Percentiles rank a stretch among this genome's conserved stretches.
phyloP scores from a whole-genome alignment of 2,329 filamentous ascomycete species.

The Cladosporium sphaerospermum region DNA sequence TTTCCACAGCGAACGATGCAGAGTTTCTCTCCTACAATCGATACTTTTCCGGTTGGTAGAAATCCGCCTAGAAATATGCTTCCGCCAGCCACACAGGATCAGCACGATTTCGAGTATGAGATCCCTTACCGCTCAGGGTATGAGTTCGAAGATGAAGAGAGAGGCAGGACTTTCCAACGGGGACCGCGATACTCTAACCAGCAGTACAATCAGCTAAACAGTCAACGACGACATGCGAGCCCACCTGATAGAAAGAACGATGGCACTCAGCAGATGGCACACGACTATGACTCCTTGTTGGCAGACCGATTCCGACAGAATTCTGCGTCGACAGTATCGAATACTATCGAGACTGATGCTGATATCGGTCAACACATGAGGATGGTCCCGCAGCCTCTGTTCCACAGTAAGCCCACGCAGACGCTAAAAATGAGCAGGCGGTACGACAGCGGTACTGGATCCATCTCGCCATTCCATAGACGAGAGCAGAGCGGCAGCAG shows the following conservation, averaged over 20 bases:
- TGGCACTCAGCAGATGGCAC: conserved; percentile 14
- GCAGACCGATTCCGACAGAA: conserved; percentile 16
- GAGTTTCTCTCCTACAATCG: not conserved
- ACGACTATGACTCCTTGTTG: conserved; percentile 25
- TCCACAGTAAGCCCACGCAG: conserved; percentile 17
- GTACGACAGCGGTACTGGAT: not conserved
- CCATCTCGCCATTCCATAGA: not conserved
- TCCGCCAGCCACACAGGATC: not conserved
- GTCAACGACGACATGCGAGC: not conserved
- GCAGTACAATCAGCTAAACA: not conserved
- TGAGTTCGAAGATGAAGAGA: not conserved
- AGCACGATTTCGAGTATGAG: not conserved
- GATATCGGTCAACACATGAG: conserved; percentile 26
- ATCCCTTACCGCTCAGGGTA: no score
- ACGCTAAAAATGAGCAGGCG: not conserved
- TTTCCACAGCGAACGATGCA: not conserved
- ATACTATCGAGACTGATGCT: conserved; percentile 16
- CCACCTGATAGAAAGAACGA: not conserved
- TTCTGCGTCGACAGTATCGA: conserved; percentile 12
- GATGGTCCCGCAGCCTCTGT: conserved; percentile 28
- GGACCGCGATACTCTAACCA: not conserved
- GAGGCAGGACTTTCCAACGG: conserved; percentile 7
- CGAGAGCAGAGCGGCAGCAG: conserved; percentile 3
- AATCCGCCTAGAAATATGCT: conserved; percentile 11
- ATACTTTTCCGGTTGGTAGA: conserved; percentile 13